Conservation (phyloP, 495 filamentous ascomycete species). For the Physcia stellaris region DNA sequence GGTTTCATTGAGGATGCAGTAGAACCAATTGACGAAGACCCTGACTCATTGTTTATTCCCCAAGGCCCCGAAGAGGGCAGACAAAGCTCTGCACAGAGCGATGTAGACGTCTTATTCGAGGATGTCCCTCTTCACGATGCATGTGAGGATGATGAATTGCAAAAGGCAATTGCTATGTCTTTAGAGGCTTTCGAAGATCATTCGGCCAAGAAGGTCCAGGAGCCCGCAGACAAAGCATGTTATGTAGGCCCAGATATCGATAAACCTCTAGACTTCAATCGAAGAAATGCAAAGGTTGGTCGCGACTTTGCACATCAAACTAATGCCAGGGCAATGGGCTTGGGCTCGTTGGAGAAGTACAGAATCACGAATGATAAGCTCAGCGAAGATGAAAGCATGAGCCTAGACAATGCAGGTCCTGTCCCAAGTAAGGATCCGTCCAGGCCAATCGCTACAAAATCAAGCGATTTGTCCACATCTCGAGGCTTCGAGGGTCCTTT, state of each 20-base stretch:
- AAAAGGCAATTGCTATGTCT: slow-evolving; percentile 73
- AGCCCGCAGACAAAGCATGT: not conserved
- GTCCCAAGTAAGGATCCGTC: slow-evolving; percentile 4
- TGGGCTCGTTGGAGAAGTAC: slow-evolving; percentile 37
- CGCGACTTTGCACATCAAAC: slow-evolving; percentile 17
- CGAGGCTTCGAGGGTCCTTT: slow-evolving; percentile 64
- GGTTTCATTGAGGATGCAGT: slow-evolving; percentile 32
- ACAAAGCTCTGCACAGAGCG: slow-evolving; percentile 17
- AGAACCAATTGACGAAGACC: slow-evolving; percentile 49
- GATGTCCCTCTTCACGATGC: slow-evolving; percentile 15
- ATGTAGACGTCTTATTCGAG: slow-evolving; percentile 30
- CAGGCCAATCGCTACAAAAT: slow-evolving; percentile 10
- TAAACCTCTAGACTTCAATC: slow-evolving; percentile 14
- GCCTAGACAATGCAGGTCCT: not conserved
- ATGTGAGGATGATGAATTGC: slow-evolving; percentile 65
- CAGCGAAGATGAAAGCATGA: not conserved
- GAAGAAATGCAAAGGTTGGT: slow-evolving; percentile 15
- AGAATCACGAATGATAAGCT: slow-evolving; percentile 24
- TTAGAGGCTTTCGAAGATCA: slow-evolving; percentile 28
- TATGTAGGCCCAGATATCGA: slow-evolving; percentile 11
- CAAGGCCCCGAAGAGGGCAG: slow-evolving; percentile 15
- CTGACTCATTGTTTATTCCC: slow-evolving; percentile 16
- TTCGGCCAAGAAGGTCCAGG: slow-evolving; percentile 2
- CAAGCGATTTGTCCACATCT: slow-evolving; percentile 19
- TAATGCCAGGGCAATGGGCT: slow-evolving; percentile 13